Percentiles rank a stretch among this genome's conserved stretches.
Conservation (phyloP, 2,329 filamentous ascomycete species). For the Chlorencoelia australis region DNA sequence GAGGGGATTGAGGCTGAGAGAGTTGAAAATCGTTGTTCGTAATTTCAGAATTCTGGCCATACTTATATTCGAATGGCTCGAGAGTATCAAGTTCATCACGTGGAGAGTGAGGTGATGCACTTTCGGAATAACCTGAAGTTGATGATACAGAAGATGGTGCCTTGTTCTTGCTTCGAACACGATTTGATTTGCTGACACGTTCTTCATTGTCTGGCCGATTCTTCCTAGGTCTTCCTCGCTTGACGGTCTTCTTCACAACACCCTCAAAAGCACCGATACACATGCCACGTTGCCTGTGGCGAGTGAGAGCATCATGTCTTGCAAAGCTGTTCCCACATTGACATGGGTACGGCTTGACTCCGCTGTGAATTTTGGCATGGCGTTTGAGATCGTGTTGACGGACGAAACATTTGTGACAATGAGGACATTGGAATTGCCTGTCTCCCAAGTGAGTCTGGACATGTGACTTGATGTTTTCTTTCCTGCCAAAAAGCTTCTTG, state of each 20-base stretch:
- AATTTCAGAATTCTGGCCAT: constrained; percentile 24
- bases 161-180: constrained; percentile 45
- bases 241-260: constrained; percentile 53
- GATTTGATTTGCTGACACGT: constrained; percentile 46
- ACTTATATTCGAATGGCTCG: constrained; percentile 30
- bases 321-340: constrained; percentile 92
- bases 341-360: constrained; percentile 90
- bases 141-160: constrained; percentile 35
- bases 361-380: constrained; percentile 94
- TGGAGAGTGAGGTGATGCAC: constrained; percentile 45
- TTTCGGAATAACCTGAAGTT: constrained; percentile 46
- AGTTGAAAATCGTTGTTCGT: constrained; percentile 31
- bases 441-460: constrained; percentile 97
- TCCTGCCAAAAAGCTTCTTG: constrained; percentile 84
- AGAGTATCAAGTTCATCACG: constrained; percentile 34
- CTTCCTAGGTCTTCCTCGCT: constrained; percentile 57
- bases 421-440: constrained; percentile 86
- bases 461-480: constrained; percentile 98
- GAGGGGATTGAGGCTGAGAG: constrained; percentile 19
- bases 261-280: constrained; percentile 92
- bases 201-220: constrained; percentile 41
- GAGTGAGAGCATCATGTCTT: constrained; percentile 85
- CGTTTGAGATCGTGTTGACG: constrained; percentile 95
- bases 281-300: constrained; percentile 92
- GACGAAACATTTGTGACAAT: constrained; percentile 92